Base-by-base conservation (phyloP, 2,329 filamentous ascomycete genomes). In the Aspergillus oerlinghausenensis region DNA sequence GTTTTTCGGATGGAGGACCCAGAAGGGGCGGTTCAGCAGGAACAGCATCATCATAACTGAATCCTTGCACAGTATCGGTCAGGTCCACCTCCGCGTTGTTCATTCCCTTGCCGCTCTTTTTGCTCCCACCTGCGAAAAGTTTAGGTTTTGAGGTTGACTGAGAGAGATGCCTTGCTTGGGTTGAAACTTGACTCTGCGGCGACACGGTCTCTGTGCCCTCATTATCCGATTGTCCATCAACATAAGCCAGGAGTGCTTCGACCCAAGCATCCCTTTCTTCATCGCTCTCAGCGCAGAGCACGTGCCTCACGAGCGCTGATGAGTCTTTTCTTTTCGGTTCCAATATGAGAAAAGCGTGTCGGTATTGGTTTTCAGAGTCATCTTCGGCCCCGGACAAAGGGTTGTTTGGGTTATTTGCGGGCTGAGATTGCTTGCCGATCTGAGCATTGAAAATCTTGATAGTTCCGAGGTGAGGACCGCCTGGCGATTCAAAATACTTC, bases 321-420 rank as follows among this genome's bases (percentile, higher is more conserved):
- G 92, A 92, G 69, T 99, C 94, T 74, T 96, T 97, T 73, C 92
- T 91, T 79, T 99, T 99, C 1, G 93, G 93, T 70, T 99, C 94
- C 52, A 97, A 73, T 54, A 99, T 89, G 49, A 97, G 79, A 76
- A 99, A 99, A 0, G 94, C 94, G 75, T 99, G 94, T 5, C 94
- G 88, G 71, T 96, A 99, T 72, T 97, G 91, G 68, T 95, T 95
- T 58, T 97, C 94, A 50, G 85, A 77, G 54, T 96, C 92, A 48
- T 95, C 91, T 19, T 84, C 81, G 23, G 60, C 63, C 10, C 80
- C 79, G n/a, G 82, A 81, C 4, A 87, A 84, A 14, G 88, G 86
- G 32, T 84, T 81, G 54, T 80, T 82, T 26, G 74, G 73, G n/a
- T 77, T 80, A 21, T 70, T 69, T 56, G 80, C 78, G 55, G 83